Conservation (phyloP, 1,284 basidiomycete genomes). For the Naganishia sp. region DNA sequence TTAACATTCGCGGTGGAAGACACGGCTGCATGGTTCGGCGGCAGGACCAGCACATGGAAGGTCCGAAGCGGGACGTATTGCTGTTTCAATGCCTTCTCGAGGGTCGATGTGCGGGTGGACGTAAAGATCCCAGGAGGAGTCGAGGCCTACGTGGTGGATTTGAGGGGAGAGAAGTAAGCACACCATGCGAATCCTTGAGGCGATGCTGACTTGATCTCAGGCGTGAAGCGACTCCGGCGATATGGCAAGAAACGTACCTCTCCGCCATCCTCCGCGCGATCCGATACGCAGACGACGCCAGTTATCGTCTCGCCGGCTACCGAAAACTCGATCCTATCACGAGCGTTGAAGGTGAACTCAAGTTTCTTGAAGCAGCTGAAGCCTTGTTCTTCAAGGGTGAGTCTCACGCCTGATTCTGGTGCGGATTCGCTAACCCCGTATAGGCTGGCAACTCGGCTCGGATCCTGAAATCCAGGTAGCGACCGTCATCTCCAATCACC, state of each 20-base stretch:
- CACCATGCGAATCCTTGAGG: constrained; percentile 2
- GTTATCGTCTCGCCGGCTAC: constrained; percentile 88
- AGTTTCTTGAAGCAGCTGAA: constrained; percentile 90
- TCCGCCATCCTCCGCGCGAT: constrained; percentile 89
- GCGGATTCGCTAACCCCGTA: too few species aligned
- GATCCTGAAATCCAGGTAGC: constrained; percentile 99
- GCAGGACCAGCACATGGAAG: constrained; percentile 79
- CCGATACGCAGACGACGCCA: constrained; percentile 92
- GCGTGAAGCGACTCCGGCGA: constrained; percentile 85
- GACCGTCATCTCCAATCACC: constrained; percentile 94
- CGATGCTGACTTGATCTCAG: constrained; percentile 54
- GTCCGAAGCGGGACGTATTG: constrained; percentile 93
- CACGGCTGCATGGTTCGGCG: constrained; percentile 81
- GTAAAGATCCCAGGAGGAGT: constrained; percentile 98
- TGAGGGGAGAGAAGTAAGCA: constrained; percentile 84
- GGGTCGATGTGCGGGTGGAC: constrained; percentile 94
- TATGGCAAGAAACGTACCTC: constrained; percentile 97
- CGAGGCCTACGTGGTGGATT: constrained; percentile 88
- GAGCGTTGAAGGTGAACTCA: constrained; percentile 79
- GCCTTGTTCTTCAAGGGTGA: constrained; percentile 84
- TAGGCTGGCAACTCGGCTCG: constrained; percentile 97
- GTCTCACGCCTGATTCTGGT: constrained; percentile 29
- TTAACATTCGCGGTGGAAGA: constrained; percentile 94
- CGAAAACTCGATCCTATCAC: constrained; percentile 95
- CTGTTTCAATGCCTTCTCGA: constrained; percentile 97